Evolutionary conservation across 805 yeast genomes (phyloP), one percentile per base, ranked within the genome.

Genomic region (Suhomyces faveliae): DNA sequence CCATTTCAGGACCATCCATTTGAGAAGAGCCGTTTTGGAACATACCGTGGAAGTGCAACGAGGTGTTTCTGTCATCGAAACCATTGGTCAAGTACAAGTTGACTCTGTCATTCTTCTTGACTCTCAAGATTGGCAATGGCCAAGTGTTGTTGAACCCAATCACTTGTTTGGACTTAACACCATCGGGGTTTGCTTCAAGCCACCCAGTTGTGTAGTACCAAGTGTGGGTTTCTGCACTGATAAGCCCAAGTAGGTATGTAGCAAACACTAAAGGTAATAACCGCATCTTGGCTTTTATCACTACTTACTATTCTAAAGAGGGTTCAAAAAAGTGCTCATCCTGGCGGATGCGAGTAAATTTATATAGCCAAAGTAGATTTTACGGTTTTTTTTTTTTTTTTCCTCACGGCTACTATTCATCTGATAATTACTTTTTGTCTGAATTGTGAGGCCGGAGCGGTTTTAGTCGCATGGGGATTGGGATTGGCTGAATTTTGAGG

Each of bases 11-110:
- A 50, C 99, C 99, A 67, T 92, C 99, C 92, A 87, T 86, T 62
- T 78, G 84, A 58, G 64, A 74, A 12, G 91, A 69, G 22, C 86
- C 87, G 55, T 83, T 77, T 71, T 84, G 89, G 81, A 87, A 94
- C 63, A 94, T 62, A 48, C 99, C 99, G 70, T 92, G 99, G 83
- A 89, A 89, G 71, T 94, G 99, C 59, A 92, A 67, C 5, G 92
- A 70, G 35, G 96, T 87, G 69, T 83, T 84, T 44, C 79, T 74
- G 61, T 81, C 80, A 20, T 63, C 73, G 47, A 91, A 79, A 24
- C 89, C 89, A 62, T 94, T 94, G 54, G 80, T 82, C 68, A 92
- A 76, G 59, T 85, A 80, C 35, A 89, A 70, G 48, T 84, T 66
- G 44, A 94, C 76, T 11, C 85, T 76, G 68, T 94, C 99, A 57